Percentiles rank a stretch among this genome's conserved stretches.
Conservation (phyloP, 1,284 basidiomycete genomes). For the Cerrena zonata region DNA sequence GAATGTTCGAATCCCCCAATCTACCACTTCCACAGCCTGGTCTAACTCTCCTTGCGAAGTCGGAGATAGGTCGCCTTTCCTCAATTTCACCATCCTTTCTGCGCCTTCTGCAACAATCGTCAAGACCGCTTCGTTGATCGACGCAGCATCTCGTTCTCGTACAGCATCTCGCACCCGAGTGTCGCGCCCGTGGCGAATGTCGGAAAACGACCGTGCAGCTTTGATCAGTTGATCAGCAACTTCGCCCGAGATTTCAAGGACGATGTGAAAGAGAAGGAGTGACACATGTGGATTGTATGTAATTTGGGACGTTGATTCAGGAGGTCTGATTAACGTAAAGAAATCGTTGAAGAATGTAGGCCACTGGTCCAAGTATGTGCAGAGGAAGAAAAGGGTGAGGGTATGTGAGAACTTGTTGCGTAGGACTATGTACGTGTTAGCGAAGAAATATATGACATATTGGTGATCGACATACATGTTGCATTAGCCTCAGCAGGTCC, state of each 20-base stretch:
- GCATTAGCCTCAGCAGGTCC: conserved; percentile 71
- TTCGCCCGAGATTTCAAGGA: conserved; percentile 88
- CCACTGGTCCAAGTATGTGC: conserved; percentile 81
- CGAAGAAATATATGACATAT: not conserved
- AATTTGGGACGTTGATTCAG: conserved; percentile 47
- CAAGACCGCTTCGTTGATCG: conserved; percentile 84
- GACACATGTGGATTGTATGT: conserved; percentile 77
- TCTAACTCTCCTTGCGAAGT: conserved; percentile 46
- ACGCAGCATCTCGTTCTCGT: conserved; percentile 79
- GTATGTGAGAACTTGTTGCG: conserved; percentile 98
- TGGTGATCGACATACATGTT: conserved; percentile 50
- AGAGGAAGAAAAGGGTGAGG: conserved; percentile 89
- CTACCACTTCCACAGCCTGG: conserved; percentile 74
- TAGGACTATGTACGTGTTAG: conserved; percentile 47
- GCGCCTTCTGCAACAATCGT: conserved; percentile 76
- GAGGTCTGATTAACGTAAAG: conserved; percentile 66
- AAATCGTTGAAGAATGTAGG: conserved; percentile 77
- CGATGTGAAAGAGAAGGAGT: conserved; percentile 79
- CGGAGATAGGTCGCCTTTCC: conserved; percentile 41
- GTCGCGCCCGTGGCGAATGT: conserved; percentile 72
- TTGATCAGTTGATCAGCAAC: conserved; percentile 88
- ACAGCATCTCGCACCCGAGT: conserved; percentile 83
- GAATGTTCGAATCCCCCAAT: conserved; percentile 86
- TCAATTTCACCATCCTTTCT: conserved; percentile 50
- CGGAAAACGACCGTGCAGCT: conserved; percentile 68